Conservation (phyloP, 176 grass and related monocot species). For the Cocos nucifera region DNA sequence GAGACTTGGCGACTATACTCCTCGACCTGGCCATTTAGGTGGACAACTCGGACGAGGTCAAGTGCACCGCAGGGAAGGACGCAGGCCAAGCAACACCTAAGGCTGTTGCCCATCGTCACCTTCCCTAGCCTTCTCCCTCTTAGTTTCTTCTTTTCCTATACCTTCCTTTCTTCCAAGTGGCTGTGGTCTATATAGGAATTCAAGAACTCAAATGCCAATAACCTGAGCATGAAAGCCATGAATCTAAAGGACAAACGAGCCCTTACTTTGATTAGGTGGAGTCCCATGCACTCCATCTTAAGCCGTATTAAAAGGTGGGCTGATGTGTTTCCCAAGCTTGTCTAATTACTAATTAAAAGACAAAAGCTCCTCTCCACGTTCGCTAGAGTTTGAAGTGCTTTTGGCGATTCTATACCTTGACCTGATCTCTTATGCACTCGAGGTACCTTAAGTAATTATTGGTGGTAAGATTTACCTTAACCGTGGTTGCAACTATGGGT, state of each 20-base stretch:
- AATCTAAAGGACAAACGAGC: neutral
- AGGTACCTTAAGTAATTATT: no score
- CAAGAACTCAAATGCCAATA: slow-evolving; percentile 7
- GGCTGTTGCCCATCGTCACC: slow-evolving; percentile 10
- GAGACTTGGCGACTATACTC: slow-evolving; percentile 9
- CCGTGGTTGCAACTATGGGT: no score
- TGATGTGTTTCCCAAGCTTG: slow-evolving; percentile 36
- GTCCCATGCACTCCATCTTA: slow-evolving; percentile 10
- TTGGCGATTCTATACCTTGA: neutral
- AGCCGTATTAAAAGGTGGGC: slow-evolving; percentile 37
- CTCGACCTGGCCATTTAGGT: slow-evolving; percentile 10
- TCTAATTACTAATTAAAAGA: slow-evolving; percentile 34
- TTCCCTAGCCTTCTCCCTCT: neutral
- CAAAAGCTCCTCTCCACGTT: slow-evolving; percentile 28
- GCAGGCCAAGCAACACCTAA: slow-evolving; percentile 12
- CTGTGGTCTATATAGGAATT: slow-evolving; percentile 5
- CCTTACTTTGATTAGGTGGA: slow-evolving; percentile 24
- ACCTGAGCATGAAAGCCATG: slow-evolving; percentile 1
- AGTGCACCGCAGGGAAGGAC: slow-evolving; percentile 14
- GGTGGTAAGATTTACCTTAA: no score
- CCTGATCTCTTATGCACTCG: no score
- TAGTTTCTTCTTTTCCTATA: neutral
- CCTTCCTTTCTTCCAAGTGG: slow-evolving; percentile 4
- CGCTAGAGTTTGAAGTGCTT: slow-evolving; percentile 14
- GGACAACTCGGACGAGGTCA: slow-evolving; percentile 11